A percentile compares a stretch with the other conserved stretches of the same genome.
Conservation (phyloP, 2,329 filamentous ascomycete genomes). For the Fusarium circinatum region DNA sequence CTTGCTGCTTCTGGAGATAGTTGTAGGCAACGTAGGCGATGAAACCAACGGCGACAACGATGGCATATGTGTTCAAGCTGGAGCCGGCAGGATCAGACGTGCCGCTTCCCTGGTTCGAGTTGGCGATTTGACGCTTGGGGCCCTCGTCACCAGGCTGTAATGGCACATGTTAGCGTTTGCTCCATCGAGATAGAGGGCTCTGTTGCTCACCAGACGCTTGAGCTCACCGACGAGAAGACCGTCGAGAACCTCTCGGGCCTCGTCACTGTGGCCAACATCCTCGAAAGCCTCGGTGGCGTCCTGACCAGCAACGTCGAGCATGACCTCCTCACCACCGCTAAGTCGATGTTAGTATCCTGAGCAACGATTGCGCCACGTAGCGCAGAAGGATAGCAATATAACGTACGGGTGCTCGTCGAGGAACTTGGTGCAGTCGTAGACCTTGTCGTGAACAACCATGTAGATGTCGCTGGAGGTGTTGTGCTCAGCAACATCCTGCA, state of each 20-base stretch:
- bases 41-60: constrained; percentile 81
- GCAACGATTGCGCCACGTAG: not conserved
- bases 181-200: not conserved
- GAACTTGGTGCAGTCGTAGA: constrained; percentile 91
- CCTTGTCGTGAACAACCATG: constrained; percentile 93
- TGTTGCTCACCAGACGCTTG: constrained; percentile 77
- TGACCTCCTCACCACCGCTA: constrained; percentile 97
- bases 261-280: constrained; percentile 98
- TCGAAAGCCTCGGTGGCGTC: constrained; percentile 98
- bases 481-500: constrained; percentile 84
- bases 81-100: constrained; percentile 63
- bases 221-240: constrained; percentile 78
- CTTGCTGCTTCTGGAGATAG: constrained; percentile 74
- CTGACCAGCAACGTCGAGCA: constrained; percentile 94
- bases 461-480: constrained; percentile 94
- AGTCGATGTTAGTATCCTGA: constrained; percentile 27
- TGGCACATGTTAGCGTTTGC: constrained; percentile 38
- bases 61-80: constrained; percentile 82
- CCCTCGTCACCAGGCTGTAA: constrained; percentile 79
- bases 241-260: constrained; percentile 93
- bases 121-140: constrained; percentile 64
- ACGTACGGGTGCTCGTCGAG: constrained; percentile 95
- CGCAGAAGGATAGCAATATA: not conserved
- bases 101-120: constrained; percentile 61
- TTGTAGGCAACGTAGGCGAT: constrained; percentile 85